Evolutionary conservation across 225 moss, liverwort and hornwort genomes (phyloP), one percentile per base, ranked within the genome.

Genomic region (Polytrichum commune): DNA sequence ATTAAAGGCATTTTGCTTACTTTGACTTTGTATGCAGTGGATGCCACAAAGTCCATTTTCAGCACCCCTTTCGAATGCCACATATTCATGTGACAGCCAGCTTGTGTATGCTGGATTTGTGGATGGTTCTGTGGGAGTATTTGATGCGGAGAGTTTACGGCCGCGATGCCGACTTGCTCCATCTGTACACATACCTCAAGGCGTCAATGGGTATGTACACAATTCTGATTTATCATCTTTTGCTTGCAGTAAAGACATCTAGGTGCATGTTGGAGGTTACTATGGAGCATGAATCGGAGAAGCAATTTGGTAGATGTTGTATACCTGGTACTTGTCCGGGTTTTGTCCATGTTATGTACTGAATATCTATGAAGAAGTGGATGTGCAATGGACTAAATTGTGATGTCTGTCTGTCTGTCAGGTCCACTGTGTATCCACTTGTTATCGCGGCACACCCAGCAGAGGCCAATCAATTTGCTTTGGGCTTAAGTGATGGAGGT

Each of bases 51-150:
- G 85, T 76, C 78, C 94, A 0, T 89, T 98, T 18, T 79, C 90
- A n/a, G 92, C 97, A 20, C 86, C 91, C 24, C 92, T 98, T 66
- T 92, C 94, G 9, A 94, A 94, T 64, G 97, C 97, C 20, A 98
- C 90, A 1, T 98, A 94, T 56, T 98, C 97, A 6, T 94, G 97
- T 73, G 97, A 98, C 76, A 98, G 97, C 46, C 76, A 81, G 64
- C 82, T 98, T 81, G 91, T 98, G 53, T 98, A 90, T 53, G 87
- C 94, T 19, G 92, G 97, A 66, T 98, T 98, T 80, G 85, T 91
- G 7, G 97, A 98, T 75, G 97, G 97, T n/a, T 92, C 92, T 23
- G 90, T 98, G 25, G 97, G 97, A 55, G 94, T 98, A 35, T 98
- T 98, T 69, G 97, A 98, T 74, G 92, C 94, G 2, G 94, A 98